Evolutionary conservation across 2,329 filamentous ascomycete genomes (phyloP), one percentile per base, ranked within the genome.

Genomic region (Juglanconis oblonga): DNA sequence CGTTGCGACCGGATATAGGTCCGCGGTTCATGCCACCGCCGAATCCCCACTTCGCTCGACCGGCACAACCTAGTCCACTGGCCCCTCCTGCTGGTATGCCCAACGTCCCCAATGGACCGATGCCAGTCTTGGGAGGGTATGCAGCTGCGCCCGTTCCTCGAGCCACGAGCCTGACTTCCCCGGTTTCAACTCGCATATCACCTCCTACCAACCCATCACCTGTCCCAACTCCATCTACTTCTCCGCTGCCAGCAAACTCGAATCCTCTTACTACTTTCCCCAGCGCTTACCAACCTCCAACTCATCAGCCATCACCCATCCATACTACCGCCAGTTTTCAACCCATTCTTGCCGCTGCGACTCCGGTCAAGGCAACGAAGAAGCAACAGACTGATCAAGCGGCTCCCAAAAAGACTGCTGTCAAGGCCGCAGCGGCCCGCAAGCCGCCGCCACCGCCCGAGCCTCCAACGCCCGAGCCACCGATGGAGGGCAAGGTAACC

Each of bases 401-500:
- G 29, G 29, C 35, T 11, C 11, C 50, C 11, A 63, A 52, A 32
- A 63, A 58, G 48, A 40, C 57, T 9, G 31, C 53, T 6, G 38
- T 35, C 17, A 62, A 66, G 58, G 50, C 51, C 17, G n/a, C 63
- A 35, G 42, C 64, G 10, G 50, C 65, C 45, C 40, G 49, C 47
- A 62, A 64, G 48, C 54, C 61, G 42, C 65, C 66, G 4, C 70
- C 69, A 31, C 67, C 70, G 5, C 69, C 70, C 0, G 71, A 68
- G 9, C 70, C 71, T 17, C 64, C 70, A 8, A 62, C 51, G 33
- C 56, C 62, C 4, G 66, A 67, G 49, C 73, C 70, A n/a, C 69
- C 68, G 17, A 65, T 73, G 17, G 77, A 80, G 64, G 77, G 77
- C 49, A 82, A 81, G 64, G 81, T 87, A 51, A 81, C 84, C 61